Evolutionary conservation across 106 monocot genomes (phyloP), one percentile per base, ranked within the genome.

Genomic region (Platanthera guangdongensis): DNA sequence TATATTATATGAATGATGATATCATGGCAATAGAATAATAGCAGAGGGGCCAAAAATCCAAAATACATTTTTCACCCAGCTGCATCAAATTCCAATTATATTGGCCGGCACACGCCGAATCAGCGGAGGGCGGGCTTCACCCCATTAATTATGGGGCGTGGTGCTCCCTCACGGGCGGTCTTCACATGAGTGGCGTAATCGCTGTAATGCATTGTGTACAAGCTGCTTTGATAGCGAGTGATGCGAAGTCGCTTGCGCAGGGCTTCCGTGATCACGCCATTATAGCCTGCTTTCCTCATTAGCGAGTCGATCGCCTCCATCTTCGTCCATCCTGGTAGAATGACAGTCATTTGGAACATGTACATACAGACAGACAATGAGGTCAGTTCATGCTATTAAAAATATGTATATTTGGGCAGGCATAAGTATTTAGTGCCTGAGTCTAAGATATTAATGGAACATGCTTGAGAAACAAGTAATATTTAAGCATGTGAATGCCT

Each of bases 201-300:
- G 73, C 75, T 78, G 79, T 78, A 99, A 73, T 86, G 89, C 97
- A 99, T 90, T 6, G 97, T 94, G 81, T 77, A 90, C 3, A 99
- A 81, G 8, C 91, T 94, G 88, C 97, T 99, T 78, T 92, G 91
- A 68, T 99, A 99, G 46, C 89, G 89, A 12, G 97, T 99, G 71
- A 99, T 50, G 14, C 51, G 81, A 52, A 99, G 47, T 47, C 72
- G 81, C 79, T 81, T 86, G 83, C 91, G 89, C 39, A 92, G 80
- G 22, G 89, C 32, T 64, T 99, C 97, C 1, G 76, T 90, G 75
- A 94, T 94, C 62, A n/a, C 53, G 8, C 94, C 91, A 69, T 90
- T 82, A 63, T 89, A 99, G 28, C 97, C 97, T 0, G 97, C 93
- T 81, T 99, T 99, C 81, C 94, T 87, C 88, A 94, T 94, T 63